Percentiles rank a stretch among this genome's conserved stretches.
Conservation (phyloP, 78 protist genomes). For the Dictyostelium discoideum region dicty_2.7 NC_007091.3:1419001-1419500, state of each 20-base stretch:
- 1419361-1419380: too few relatives aligned
- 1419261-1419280: neutral
- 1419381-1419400: too few relatives aligned
- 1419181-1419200: slow-evolving; percentile 79
- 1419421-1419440: too few relatives aligned
- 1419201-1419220: neutral
- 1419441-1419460: neutral
- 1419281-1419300: neutral
- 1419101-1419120: slow-evolving; percentile 54
- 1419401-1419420: too few relatives aligned
- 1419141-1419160: slow-evolving; percentile 55
- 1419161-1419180: slow-evolving; percentile 76
- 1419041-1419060: slow-evolving; percentile 63
- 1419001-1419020: slow-evolving; percentile 66
- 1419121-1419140: slow-evolving; percentile 23
- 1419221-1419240: neutral
- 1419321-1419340: too few relatives aligned
- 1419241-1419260: neutral
- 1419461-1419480: neutral
- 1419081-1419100: slow-evolving; percentile 73
- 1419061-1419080: slow-evolving; percentile 70
- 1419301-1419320: neutral
- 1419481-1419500: neutral
- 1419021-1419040: slow-evolving; percentile 77
- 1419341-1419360: too few relatives aligned